Conservation (phyloP, 495 filamentous ascomycete species). For the Amorphotheca resinae region DNA sequence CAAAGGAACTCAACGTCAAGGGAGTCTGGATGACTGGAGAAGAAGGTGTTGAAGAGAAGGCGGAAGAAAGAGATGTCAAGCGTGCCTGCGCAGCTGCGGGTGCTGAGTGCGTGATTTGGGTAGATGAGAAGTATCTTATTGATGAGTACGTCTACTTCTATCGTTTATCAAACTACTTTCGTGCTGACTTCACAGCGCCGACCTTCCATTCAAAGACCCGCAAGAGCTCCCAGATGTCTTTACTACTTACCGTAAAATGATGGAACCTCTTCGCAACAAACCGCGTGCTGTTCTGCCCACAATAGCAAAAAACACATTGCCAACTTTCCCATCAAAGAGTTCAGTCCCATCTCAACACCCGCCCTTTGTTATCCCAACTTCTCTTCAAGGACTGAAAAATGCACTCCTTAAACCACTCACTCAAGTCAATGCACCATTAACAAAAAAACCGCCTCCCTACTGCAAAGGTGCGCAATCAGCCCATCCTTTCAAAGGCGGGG, state of each 20-base stretch:
- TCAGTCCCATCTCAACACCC: constrained; percentile 38
- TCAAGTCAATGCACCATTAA: constrained; percentile 25
- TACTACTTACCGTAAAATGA: constrained; percentile 51
- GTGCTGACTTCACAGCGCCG: constrained; percentile 43
- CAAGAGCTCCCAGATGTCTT: constrained; percentile 53
- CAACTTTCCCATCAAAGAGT: constrained; percentile 39
- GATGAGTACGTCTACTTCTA: constrained; percentile 44
- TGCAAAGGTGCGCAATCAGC: constrained; percentile 38
- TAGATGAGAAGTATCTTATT: constrained; percentile 62
- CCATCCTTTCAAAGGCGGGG: constrained; percentile 57
- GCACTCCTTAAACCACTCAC: constrained; percentile 42
- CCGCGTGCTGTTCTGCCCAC: constrained; percentile 37
- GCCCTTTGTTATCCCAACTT: constrained; percentile 48
- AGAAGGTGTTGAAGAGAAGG: constrained; percentile 51
- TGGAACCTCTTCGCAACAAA: constrained; percentile 49
- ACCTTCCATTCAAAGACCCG: constrained; percentile 34
- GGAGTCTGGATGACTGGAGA: constrained; percentile 58
- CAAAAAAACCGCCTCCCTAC: constrained; percentile 27
- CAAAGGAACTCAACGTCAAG: constrained; percentile 30
- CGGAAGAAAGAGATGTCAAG: constrained; percentile 41
- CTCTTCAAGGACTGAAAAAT: constrained; percentile 33
- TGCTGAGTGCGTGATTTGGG: constrained; percentile 45
- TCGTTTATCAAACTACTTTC: no score
- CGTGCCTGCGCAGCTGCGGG: constrained; percentile 32
- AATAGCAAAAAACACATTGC: constrained; percentile 32